Base-by-base conservation (phyloP, 805 yeast species). In the Suhomyces sp. region DNA sequence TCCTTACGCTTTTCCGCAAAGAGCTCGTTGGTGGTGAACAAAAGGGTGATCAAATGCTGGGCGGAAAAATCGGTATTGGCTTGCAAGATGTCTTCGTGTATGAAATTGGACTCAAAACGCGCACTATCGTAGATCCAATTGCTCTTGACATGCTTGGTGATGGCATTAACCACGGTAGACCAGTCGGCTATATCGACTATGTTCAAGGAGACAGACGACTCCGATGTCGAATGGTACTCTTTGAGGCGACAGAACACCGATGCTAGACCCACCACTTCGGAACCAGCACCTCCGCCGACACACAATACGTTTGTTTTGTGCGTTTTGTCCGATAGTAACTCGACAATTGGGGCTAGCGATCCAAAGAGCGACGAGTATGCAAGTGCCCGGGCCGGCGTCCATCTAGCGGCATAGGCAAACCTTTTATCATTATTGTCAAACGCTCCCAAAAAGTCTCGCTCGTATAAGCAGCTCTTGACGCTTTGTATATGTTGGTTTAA, bases 221-320 rank as follows among this genome's bases (percentile, higher is more conserved):
- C 61, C 25, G 62, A 67, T 35, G 56, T 67, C 4, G 78, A 67
- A 50, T 64, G 58, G 46, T 58, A 59, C 49, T 67, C 75, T 52
- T 75, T 75, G 27, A 67, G 59, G 44, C 74, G 59, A 46, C 78
- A 72, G 55, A 83, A 84, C 1, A 87, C 71, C 15, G 91, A 77
- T 1, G 82, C 81, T 43, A 89, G 61, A 0, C 82, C 88, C 29
- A 83, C 82, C 21, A 89, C 67, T 63, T 90, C 97, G 2, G 90
- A 88, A 4, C 93, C 89, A 0, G 97, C 97, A 33, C 97, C 97
- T 21, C 96, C 97, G 17, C 97, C 97, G 35, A 91, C 76, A 59
- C 86, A 81, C 33, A 89, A 64, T 0, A 85, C 80, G 6, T 75
- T 66, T 3, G 70, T 61, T 13, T 65, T 60, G 15, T 54, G 49